A percentile compares a stretch with the other conserved stretches of the same genome.
These are phyloP conservation scores for Aspergillus vadensis DNA, from an alignment of 2,329 filamentous ascomycete genomes.

Conservation along the genomic window DNA sequence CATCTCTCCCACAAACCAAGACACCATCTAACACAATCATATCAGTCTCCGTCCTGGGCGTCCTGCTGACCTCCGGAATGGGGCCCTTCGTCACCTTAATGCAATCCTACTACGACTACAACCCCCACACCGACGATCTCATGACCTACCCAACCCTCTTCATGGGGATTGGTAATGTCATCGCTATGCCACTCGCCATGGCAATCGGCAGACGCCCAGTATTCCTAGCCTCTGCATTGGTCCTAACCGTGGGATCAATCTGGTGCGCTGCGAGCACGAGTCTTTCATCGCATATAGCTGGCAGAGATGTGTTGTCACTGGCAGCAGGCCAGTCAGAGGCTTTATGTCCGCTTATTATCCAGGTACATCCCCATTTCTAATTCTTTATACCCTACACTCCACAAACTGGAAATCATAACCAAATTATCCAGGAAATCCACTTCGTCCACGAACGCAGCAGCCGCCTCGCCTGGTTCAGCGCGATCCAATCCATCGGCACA, in stretches of 20 bases:
- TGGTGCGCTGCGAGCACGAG: conserved; percentile 12
- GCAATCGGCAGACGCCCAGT: conserved; percentile 8
- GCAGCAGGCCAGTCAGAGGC: conserved; percentile 15
- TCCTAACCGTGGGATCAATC: conserved; percentile 9
- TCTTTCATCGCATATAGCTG: conserved; percentile 12
- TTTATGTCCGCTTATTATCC: conserved; percentile 12
- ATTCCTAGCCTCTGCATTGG: conserved; percentile 13
- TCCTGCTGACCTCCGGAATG: conserved; percentile 13
- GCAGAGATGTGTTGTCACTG: conserved; percentile 13
- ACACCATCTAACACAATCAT: neutral
- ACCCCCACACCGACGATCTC: conserved; percentile 10
- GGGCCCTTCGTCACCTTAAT: conserved; percentile 12
- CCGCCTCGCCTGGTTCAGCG: conserved; percentile 16
- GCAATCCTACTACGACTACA: conserved; percentile 9
- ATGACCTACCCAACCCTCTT: conserved; percentile 17
- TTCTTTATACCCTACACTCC: too few species aligned
- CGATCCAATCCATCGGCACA: conserved; percentile 13
- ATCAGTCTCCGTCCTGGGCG: neutral
- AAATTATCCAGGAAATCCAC: conserved; percentile 11
- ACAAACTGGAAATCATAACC: too few species aligned
- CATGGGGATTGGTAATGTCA: conserved; percentile 15
- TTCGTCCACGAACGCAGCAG: conserved; percentile 16
- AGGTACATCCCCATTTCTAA: neutral
- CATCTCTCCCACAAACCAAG: neutral
- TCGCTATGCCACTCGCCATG: conserved; percentile 16